These are phyloP conservation scores for Chaetomium tenue DNA, from an alignment of 495 filamentous ascomycete species.

Conservation along the genomic window DNA sequence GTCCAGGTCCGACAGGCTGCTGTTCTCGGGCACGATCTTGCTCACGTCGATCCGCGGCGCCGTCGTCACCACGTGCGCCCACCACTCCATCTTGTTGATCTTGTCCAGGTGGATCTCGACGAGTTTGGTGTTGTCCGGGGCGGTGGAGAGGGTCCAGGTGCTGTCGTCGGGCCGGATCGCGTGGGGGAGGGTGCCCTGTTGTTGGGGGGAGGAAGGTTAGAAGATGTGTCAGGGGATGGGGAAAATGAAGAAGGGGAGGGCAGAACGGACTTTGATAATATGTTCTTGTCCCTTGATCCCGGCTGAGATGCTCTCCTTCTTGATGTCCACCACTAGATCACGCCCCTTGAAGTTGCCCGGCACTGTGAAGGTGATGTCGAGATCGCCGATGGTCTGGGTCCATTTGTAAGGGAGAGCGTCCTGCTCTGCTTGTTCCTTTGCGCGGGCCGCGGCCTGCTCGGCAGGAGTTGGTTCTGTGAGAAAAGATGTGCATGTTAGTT, in stretches of 20 bases:
- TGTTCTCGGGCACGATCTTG: constrained; percentile 92
- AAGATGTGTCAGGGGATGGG: no score
- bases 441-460: constrained; percentile 67
- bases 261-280: constrained; percentile 68
- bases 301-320: constrained; percentile 72
- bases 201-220: neutral
- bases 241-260: no score
- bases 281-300: constrained; percentile 85
- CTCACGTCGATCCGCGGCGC: constrained; percentile 90
- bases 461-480: constrained; percentile 53
- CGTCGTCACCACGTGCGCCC: constrained; percentile 80
- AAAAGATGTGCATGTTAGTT: neutral
- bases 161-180: constrained; percentile 77
- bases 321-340: constrained; percentile 80
- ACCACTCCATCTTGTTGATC: constrained; percentile 96
- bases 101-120: constrained; percentile 93
- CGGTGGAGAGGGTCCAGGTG: constrained; percentile 86
- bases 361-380: constrained; percentile 74
- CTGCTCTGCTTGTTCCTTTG: constrained; percentile 82
- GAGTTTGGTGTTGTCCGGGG: constrained; percentile 56
- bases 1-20: constrained; percentile 84
- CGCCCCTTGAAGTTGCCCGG: constrained; percentile 77
- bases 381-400: constrained; percentile 90
- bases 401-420: constrained; percentile 93
- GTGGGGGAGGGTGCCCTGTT: constrained; percentile 80